Conservation (phyloP, 768 basidiomycete species). For the Candolleomyces efflorescens region DNA sequence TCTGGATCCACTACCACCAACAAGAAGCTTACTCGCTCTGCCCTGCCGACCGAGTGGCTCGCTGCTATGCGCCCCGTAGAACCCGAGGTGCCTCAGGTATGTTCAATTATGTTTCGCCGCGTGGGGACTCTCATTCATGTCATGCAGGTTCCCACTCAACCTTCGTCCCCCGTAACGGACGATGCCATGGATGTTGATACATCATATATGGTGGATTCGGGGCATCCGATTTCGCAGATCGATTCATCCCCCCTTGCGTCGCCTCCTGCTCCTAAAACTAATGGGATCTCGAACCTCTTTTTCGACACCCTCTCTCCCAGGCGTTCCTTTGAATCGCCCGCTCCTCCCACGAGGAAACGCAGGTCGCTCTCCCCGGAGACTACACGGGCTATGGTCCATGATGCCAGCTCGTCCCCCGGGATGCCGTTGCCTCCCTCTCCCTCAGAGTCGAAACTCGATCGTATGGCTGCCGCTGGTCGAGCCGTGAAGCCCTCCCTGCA, state of each 20-base stretch:
- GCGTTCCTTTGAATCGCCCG: conserved; percentile 41
- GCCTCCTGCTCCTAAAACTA: conserved; percentile 50
- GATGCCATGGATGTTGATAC: conserved; percentile 83
- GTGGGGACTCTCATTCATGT: not conserved
- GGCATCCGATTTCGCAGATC: conserved; percentile 17
- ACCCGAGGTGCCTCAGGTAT: conserved; percentile 22
- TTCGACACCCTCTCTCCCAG: conserved; percentile 52
- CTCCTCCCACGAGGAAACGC: conserved; percentile 42
- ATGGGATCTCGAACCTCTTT: conserved; percentile 58
- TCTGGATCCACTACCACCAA: conserved; percentile 33
- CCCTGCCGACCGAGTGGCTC: conserved; percentile 63
- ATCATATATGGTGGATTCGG: conserved; percentile 33
- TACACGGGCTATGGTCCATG: conserved; percentile 30
- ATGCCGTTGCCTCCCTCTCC: conserved; percentile 40
- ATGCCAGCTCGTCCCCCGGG: conserved; percentile 45
- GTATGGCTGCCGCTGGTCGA: conserved; percentile 46
- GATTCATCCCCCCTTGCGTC: conserved; percentile 34
- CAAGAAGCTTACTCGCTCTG: conserved; percentile 59
- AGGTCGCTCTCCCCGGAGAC: conserved; percentile 57
- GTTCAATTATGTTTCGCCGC: conserved; percentile 8
- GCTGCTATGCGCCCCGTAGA: conserved; percentile 21
- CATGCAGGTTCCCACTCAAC: conserved; percentile 20
- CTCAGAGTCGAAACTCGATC: conserved; percentile 42
- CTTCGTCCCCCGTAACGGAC: conserved; percentile 40
- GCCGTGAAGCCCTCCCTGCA: conserved; percentile 46